Conservation (phyloP, 2,329 filamentous ascomycete species). For the Fusarium piperis region DNA sequence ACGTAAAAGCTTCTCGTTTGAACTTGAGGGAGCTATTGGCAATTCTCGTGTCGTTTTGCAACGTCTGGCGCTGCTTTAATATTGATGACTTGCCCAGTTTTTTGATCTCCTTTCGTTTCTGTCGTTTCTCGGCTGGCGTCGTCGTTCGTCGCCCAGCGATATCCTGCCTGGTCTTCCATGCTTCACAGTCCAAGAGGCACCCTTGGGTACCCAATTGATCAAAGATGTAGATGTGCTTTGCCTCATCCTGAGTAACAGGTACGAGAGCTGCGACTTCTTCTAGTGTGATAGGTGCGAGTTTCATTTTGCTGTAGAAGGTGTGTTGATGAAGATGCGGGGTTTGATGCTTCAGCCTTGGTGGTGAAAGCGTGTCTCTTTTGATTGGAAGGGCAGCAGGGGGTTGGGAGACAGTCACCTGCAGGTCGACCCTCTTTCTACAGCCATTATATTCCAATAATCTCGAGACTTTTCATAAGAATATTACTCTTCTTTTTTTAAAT, state of each 20-base stretch:
- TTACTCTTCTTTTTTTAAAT: neutral
- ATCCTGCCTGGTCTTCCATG: neutral
- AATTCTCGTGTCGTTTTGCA: neutral
- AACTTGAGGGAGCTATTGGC: neutral
- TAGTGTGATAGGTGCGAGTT: neutral
- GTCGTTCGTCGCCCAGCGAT: neutral
- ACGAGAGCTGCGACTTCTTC: neutral
- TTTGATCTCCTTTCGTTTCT: neutral
- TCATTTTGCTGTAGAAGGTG: neutral
- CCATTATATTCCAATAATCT: no score
- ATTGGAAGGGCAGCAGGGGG: neutral
- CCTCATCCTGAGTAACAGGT: neutral
- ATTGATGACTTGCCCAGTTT: neutral
- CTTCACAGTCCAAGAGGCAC: neutral
- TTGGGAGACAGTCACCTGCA: neutral
- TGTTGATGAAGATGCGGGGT: neutral
- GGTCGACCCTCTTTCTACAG: no score
- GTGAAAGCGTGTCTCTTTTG: neutral
- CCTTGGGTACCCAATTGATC: neutral
- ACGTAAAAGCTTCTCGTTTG: neutral
- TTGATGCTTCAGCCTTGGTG: neutral
- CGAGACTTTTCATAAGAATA: neutral
- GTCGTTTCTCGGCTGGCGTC: neutral
- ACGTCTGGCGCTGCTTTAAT: neutral
- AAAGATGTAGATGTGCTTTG: neutral